Evolutionary conservation across 169 alveolate species (phyloP), one percentile per base, ranked within the genome.

Genomic region (Plasmodium billcollinsi): DNA sequence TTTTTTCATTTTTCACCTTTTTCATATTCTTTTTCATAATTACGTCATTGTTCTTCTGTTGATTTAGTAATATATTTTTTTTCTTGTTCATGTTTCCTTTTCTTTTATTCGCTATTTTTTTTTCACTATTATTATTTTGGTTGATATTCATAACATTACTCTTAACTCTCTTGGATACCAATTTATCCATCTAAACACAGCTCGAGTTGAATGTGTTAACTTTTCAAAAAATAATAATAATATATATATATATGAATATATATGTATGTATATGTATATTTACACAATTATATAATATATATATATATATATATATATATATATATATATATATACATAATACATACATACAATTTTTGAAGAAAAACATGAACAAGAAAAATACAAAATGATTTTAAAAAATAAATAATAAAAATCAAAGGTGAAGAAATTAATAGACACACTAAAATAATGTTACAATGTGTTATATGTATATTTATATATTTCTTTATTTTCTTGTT

Each of bases 1-100:
- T 56, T 39, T 76, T 76, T 2, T 74, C 88, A 74, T 58, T 74
- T 74, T 74, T 74, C n/a, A 74, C 73, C 39, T 56, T 76, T 49
- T 63, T 63, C 14, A 66, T 47, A 63, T 63, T 62, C 67, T 56
- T 76, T 67, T 58, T 76, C 29, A 59, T 49, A 63, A 33, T n/a
- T 18, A 14, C 47, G 12, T 49, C 89, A 63, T 66, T 29, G 12
- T 76, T 62, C n/a, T 71, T 29, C 24, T 24, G 67, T 18, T 56
- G 69, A 76, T 76, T 76, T n/a, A 49, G 24, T 49, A 26, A 52
- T 29, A 63, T 29, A 39, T 49, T 49, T 65, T 76, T 76, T 76
- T 65, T 76, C 66, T 66, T 66, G 52, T 63, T 76, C 89, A 76
- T 76, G 75, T 26, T 76, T 63, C 33, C 52, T 26, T 66, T 74